Evolutionary conservation across 2,329 filamentous ascomycete species (phyloP), one percentile per base, ranked within the genome.

Genomic region (Neopestalotiopsis sp.): DNA sequence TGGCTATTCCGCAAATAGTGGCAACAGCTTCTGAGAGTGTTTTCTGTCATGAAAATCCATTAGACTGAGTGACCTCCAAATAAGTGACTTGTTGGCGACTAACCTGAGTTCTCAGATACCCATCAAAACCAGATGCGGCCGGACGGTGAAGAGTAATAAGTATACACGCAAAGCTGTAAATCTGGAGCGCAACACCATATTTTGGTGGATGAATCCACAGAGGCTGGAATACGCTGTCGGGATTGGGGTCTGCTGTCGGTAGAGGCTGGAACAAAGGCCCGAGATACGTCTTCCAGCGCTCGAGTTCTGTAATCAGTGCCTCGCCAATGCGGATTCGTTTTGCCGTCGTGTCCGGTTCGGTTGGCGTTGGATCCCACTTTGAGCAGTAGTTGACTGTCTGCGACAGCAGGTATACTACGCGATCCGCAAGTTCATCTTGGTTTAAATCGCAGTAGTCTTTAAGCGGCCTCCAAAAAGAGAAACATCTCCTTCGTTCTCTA

Each of bases 321-420:
- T 71, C 70, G 2, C 70, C 70, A 0, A 73, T 70, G 69, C 71
- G 67, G 0, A 71, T 64, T 17, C 72, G 67, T 13, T 67, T 68
- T 17, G 63, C 67, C 13, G 69, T 49, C 38, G 61, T 59, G 30
- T 65, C 67, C 2, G 65, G 67, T 45, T 70, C 66, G 24, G 53
- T 40, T 2, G 70, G 64, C 14, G 69, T 40, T 5, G 68, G 42
- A 17, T 73, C 72, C 79, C 79, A 42, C 80, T 83, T 81, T 0
- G 87, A 87, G 62, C 86, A 86, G 75, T 88, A 90, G 70, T 89
- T 88, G 3, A 90, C 84, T 2, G 85, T 85, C 72, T 88, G 84
- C 1, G 86, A 85, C 4, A 89, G 80, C 1, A 90, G 81, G 71
- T 87, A 90, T 0, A 88, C 79, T 0, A 87, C 82, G 1, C 85